A percentile compares a stretch with the other conserved stretches of the same genome.
These are phyloP conservation scores for Takakia lepidozioides DNA, from an alignment of 225 moss, liverwort and hornwort genomes.

Conservation along the genomic window DNA sequence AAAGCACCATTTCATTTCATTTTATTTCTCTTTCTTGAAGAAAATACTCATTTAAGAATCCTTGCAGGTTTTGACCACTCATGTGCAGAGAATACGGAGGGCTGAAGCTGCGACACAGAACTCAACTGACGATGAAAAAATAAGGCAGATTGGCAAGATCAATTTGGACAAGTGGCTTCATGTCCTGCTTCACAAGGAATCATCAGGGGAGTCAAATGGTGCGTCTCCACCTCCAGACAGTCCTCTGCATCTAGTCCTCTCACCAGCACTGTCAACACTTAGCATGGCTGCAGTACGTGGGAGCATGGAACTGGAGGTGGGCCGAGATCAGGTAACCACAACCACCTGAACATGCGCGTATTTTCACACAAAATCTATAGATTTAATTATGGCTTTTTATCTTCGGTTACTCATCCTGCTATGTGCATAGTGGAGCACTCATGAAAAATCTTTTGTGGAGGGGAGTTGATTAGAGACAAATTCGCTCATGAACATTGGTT, in stretches of 20 bases:
- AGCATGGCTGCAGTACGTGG: conserved; percentile 21
- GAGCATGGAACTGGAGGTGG: conserved; percentile 14
- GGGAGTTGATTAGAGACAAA: too few relatives aligned
- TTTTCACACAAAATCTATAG: too few relatives aligned
- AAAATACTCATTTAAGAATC: too few relatives aligned
- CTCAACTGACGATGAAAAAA: conserved; percentile 23
- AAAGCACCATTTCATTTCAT: too few relatives aligned
- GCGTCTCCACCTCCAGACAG: conserved; percentile 19
- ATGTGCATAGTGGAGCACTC: too few relatives aligned
- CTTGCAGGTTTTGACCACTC: conserved; percentile 34
- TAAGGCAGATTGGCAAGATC: conserved; percentile 29
- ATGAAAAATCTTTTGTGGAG: too few relatives aligned
- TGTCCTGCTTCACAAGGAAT: conserved; percentile 40
- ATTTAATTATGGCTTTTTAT: too few relatives aligned
- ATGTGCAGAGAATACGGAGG: conserved; percentile 17
- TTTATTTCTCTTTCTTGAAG: too few relatives aligned
- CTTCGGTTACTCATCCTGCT: too few relatives aligned
- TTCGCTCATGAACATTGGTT: too few relatives aligned
- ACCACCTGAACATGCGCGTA: too few relatives aligned
- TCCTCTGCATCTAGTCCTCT: conserved; percentile 21
- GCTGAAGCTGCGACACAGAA: conserved; percentile 20
- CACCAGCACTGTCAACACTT: conserved; percentile 20
- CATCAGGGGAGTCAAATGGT: conserved; percentile 12
- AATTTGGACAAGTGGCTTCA: conserved; percentile 48
- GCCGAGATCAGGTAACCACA: conserved; percentile 13